Base-by-base conservation (phyloP, 768 basidiomycete genomes). In the Phanerodontia chrysosporium region DNA sequence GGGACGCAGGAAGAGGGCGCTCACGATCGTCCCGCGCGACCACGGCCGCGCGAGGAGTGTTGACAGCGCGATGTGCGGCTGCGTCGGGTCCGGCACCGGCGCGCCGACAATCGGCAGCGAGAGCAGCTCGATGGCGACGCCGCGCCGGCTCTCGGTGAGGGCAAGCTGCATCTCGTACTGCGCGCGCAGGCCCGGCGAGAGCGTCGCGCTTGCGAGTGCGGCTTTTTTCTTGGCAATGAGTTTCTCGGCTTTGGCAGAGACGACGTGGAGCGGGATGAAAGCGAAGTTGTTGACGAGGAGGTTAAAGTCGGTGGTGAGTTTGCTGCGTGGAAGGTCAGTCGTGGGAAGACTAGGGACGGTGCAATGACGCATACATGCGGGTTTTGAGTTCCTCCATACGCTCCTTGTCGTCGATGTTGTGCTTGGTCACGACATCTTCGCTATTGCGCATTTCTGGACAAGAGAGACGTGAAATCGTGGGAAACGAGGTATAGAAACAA, bases 391-490 rank as follows among this genome's bases (percentile, higher is more conserved):
- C 55, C 3, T 22, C 25, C n/a, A 18, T 46, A 2, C 16, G 24
- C 39, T 56, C 44, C 24, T 5, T 7, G 36, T 22, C 16, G 44
- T 12, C 55, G 22, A 46, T 25, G 16, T 13, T 56, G 42, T 45
- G 39, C 28, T 29, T 44, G 8, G 27, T n/a, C 8, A 46, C 55
- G 44, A 78, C 61, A 65, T 76, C 79, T 66, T 73, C 72, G 22
- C 79, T 80, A 28, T 82, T 80, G 44, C 71, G 70, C 2, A 79
- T 78, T 3, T 80, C 72, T 51, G 78, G 73, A 24, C 58, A 57
- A 83, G 72, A 8, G 70, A 71, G 32, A 75, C 61, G 2, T 45
- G 59, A 16, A 69, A 7, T 35, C 8, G 14, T 35, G 8, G 32
- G 32, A 14, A 35, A 35, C 32, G 8, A 35, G 32, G 32, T n/a